Percentiles rank a stretch among this genome's conserved stretches.
Evolutionary conservation across 257 asterid species (phyloP).

Genomic region (Dorcoceras hygrometricum): DNA sequence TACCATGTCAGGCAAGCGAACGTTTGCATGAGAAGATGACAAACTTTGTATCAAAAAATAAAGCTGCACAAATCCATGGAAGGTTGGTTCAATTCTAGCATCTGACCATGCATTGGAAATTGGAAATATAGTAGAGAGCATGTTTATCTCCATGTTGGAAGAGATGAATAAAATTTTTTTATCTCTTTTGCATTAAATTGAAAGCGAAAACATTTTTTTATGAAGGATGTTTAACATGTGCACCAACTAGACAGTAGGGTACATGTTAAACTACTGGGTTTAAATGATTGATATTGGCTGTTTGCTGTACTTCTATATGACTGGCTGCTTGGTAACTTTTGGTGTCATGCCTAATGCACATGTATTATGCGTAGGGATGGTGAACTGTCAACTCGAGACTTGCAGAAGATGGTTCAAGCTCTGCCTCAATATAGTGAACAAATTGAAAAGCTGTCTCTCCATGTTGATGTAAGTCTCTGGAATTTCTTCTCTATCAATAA

Average conservation of each 20-base stretch:
- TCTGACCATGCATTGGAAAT: background rate
- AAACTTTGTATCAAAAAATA: constrained; percentile 83
- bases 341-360: constrained; percentile 18
- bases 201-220: background rate
- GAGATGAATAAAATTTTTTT: constrained; percentile 7
- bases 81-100: constrained; percentile 46
- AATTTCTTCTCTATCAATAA: constrained; percentile 21
- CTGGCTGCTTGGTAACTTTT: constrained; percentile 14
- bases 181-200: constrained; percentile 2
- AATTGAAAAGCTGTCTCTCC: constrained; percentile 97
- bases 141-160: constrained; percentile 13
- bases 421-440: constrained; percentile 99
- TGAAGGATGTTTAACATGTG: background rate
- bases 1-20: constrained; percentile 75
- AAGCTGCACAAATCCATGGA: constrained; percentile 98
- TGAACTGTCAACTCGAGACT: constrained; percentile 86
- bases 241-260: background rate
- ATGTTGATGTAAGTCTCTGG: constrained; percentile 90
- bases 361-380: constrained; percentile 54
- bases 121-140: constrained; percentile 9
- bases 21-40: constrained; percentile 97
- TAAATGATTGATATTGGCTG: background rate
- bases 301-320: constrained; percentile 18
- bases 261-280: background rate
- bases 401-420: constrained; percentile 99